Evolutionary conservation across 2,329 filamentous ascomycete genomes (phyloP), one percentile per base, ranked within the genome.

Genomic region (Aspergillus persii): DNA sequence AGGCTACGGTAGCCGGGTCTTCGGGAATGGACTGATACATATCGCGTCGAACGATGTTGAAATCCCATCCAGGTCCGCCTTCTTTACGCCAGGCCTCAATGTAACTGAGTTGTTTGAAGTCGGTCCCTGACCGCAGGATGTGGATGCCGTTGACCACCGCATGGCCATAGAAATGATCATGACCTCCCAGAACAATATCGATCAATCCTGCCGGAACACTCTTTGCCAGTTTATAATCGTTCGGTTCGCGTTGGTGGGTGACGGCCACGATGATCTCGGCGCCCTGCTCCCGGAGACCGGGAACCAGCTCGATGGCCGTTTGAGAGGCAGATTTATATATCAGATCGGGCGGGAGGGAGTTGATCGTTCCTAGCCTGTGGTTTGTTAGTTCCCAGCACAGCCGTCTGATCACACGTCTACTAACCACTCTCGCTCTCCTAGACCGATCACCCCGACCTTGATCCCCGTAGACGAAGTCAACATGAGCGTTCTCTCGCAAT

Each of bases 71-170:
- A 15, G 69, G 79, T 67, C 63, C 79, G 31, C 77, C 73, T 1
- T 72, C 58, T 63, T 83, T 86, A 26, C 85, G 82, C 66, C 90
- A 85, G 1, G 86, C 89, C 73, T 96, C 91, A 54, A 97, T 84
- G 70, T 96, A 96, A 71, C 90, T 95, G 36, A 96, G 80, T 72
- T 97, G 90, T 76, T 95, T 96, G 77, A 96, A 97, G 73, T 97
- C 93, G 18, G 88, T 91, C 0, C 93, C 92, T 0, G 91, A 96
- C 1, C 93, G 86, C n/a, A 97, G 79, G 2, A 96, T 85, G 68
- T 96, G 92, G 0, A 86, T 90, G 8, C 88, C 89, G 61, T 93
- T 92, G 73, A 95, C 83, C 57, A 92, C 70, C 56, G 82, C 84
- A 75, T 96, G 91, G 15, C 83, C 83, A 71, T 96, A 96, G 76